Percentiles rank a stretch among this genome's conserved stretches.
phyloP scores from a whole-genome alignment of 805 yeast species.

The Cephaloascus fragrans region DNA sequence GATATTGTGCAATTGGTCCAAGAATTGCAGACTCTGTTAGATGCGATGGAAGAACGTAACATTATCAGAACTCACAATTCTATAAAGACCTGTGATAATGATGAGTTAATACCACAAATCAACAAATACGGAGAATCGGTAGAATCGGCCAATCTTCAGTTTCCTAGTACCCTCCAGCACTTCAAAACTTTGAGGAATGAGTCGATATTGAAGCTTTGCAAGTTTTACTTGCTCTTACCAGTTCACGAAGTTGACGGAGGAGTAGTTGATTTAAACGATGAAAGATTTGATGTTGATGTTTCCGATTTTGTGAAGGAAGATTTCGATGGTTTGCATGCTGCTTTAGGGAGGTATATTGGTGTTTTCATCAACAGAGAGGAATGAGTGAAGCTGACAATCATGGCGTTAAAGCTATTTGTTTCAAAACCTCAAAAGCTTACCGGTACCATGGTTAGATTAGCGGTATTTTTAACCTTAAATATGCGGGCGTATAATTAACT shows the following conservation, averaged over 20 bases:
- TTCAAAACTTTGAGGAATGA: slow-evolving; percentile 37
- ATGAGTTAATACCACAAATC: slow-evolving; percentile 56
- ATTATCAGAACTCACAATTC: slow-evolving; percentile 64
- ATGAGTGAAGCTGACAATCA: too few relatives aligned
- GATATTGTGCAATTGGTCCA: slow-evolving; percentile 82
- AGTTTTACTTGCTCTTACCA: slow-evolving; percentile 70
- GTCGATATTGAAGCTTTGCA: slow-evolving; percentile 43
- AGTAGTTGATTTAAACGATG: slow-evolving; percentile 41
- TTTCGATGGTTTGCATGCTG: slow-evolving; percentile 45
- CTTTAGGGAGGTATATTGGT: slow-evolving; percentile 63
- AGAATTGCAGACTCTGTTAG: slow-evolving; percentile 84
- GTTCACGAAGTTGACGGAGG: slow-evolving; percentile 42
- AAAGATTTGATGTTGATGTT: slow-evolving; percentile 28
- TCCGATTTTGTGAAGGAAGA: slow-evolving; percentile 35
- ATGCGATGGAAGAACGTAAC: slow-evolving; percentile 66
- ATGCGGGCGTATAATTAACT: too few relatives aligned
- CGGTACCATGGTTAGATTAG: too few relatives aligned
- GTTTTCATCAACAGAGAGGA: slow-evolving; percentile 44
- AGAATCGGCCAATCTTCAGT: too few relatives aligned
- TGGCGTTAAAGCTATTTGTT: too few relatives aligned
- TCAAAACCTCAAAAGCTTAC: too few relatives aligned
- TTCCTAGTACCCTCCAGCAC: slow-evolving; percentile 50
- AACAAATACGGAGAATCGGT: slow-evolving; percentile 65
- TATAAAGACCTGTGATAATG: slow-evolving; percentile 28
- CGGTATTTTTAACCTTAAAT: too few relatives aligned